Conservation (phyloP, 305 asterid species). For the Ajuga reptans region DNA sequence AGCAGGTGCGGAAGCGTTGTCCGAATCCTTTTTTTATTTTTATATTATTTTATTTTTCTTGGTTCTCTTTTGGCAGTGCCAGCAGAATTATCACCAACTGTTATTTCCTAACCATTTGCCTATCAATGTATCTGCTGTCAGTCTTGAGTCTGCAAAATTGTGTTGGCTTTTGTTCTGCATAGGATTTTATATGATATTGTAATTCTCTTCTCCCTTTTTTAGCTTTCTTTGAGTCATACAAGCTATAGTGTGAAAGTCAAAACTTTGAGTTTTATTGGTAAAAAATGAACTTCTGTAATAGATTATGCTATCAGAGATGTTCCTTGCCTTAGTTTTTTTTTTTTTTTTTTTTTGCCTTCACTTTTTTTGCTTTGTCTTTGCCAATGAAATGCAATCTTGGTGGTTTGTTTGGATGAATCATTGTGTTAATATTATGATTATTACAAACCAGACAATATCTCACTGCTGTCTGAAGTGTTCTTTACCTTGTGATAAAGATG, state of each 20-base stretch:
- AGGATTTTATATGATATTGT: constrained; percentile 36
- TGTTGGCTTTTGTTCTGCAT: constrained; percentile 29
- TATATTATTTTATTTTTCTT: not conserved
- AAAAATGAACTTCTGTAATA: constrained; percentile 22
- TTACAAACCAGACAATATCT: not conserved
- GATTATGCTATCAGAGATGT: constrained; percentile 16
- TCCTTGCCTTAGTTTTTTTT: too few relatives aligned
- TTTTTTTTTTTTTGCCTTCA: not conserved
- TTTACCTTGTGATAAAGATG: constrained; percentile 2
- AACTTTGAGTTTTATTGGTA: constrained; percentile 26
- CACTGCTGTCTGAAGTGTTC: not conserved
- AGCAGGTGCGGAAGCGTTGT: constrained; percentile 81
- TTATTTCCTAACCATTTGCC: constrained; percentile 21
- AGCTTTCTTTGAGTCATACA: constrained; percentile 24
- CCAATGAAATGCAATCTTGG: constrained; percentile 26
- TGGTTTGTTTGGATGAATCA: constrained; percentile 20
- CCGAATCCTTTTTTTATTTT: constrained; percentile 13
- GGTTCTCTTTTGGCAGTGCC: not conserved
- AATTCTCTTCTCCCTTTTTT: not conserved
- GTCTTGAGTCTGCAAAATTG: constrained; percentile 23
- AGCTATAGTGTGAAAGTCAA: constrained; percentile 30
- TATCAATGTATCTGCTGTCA: constrained; percentile 2
- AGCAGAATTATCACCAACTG: not conserved
- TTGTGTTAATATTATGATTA: not conserved
- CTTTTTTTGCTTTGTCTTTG: constrained; percentile 19